Evolutionary conservation across 768 basidiomycete species (phyloP).

Genomic region (Russula brevipes): DNA sequence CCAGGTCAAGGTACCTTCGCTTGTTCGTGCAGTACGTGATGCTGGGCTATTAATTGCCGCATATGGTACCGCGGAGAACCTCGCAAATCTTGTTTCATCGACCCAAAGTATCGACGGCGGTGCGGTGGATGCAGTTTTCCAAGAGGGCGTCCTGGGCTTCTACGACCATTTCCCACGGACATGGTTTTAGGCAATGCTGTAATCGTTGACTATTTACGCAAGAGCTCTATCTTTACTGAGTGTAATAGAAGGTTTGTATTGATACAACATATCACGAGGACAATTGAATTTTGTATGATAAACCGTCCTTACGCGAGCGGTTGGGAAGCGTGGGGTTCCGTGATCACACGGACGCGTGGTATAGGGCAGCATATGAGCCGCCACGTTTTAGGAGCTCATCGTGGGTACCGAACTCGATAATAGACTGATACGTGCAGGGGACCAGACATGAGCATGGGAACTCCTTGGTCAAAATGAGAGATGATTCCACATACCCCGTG

Average conservation of each 20-base stretch:
- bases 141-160: slow-evolving; percentile 61
- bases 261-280: slow-evolving; percentile 14
- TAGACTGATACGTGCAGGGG: slow-evolving; percentile 20
- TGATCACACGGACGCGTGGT: slow-evolving; percentile 25
- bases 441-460: slow-evolving; percentile 10
- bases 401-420: slow-evolving; percentile 31
- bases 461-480: slow-evolving; percentile 12
- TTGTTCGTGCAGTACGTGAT: slow-evolving; percentile 84
- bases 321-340: slow-evolving; percentile 2
- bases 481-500: slow-evolving; percentile 45
- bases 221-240: slow-evolving; percentile 16
- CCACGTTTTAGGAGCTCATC: slow-evolving; percentile 27
- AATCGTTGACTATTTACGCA: slow-evolving; percentile 16
- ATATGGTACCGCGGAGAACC: slow-evolving; percentile 53
- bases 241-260: slow-evolving; percentile 24
- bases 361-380: slow-evolving; percentile 28
- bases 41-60: slow-evolving; percentile 84
- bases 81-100: slow-evolving; percentile 33
- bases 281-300: slow-evolving; percentile 4
- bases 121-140: slow-evolving; percentile 64
- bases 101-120: slow-evolving; percentile 40
- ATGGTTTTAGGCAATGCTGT: slow-evolving; percentile 34
- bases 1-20: slow-evolving; percentile 81
- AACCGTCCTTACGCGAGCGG: slow-evolving; percentile 14
- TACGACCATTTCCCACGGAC: slow-evolving; percentile 63